Base-by-base conservation (phyloP, 371 early-diverging fungal genomes). In the Blakeslea trispora region DNA sequence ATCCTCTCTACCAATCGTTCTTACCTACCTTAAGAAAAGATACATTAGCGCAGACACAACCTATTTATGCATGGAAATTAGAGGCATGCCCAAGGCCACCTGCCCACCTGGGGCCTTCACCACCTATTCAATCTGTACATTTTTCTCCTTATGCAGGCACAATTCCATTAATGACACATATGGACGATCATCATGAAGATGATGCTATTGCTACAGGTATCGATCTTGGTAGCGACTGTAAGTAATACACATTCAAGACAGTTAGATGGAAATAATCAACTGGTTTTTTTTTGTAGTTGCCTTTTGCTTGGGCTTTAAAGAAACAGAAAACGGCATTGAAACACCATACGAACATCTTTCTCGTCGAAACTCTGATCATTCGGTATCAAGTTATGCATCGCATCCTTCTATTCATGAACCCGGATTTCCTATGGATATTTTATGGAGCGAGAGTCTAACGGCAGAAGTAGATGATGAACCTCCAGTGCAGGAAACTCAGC, bases 81-180 rank as follows among this genome's bases (percentile, higher is more conserved):
- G 69, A 66, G 23, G 61, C 72, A 9, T 71, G 72, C 48, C 66
- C 74, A 19, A 56, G 75, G n/a, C 78, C 78, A n/a, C 68, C 78
- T 17, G 66, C 72, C 15, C 71, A 77, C 56, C 21, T 74, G 6
- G 78, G 78, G 1, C 78, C 78, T n/a, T 57, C 61, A 21, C 78
- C 78, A 0, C 78, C 78, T 40, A 59, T 74, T 23, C 68, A 74
- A 51, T 50, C 62, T 2, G 53, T 57, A 23, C 63, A 64, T 40
- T 74, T 66, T 34, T 71, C 78, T 1, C 64, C 75, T 7, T 77
- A 74, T 40, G 39, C 61, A 14, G 63, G 72, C 1, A 68, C 72
- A 5, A 21, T 72, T 28, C 72, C 68, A 22, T 54, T 74, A 40
- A 74, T 70, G 65, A 57, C 61, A 24, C 69, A 53, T 48, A 48